Evolutionary conservation across 1,139 yeast species (phyloP).

Genomic region (Debaryomycetaceae sp.): DNA sequence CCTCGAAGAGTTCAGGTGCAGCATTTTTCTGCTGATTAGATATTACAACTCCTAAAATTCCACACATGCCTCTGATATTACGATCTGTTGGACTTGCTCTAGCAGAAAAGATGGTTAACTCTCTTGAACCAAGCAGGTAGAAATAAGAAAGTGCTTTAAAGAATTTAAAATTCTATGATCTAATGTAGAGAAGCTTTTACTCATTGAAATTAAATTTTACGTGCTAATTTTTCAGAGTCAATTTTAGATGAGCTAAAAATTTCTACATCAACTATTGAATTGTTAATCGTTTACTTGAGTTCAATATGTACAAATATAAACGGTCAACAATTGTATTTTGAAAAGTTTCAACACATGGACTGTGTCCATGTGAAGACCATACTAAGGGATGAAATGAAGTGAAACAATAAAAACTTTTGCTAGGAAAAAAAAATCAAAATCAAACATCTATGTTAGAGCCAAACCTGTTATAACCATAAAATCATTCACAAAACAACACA

Average conservation of each 20-base stretch:
- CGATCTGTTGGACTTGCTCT: too few relatives aligned
- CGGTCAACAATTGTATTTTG: not conserved
- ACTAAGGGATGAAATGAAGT: not conserved
- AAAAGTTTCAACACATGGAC: not conserved
- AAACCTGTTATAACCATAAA: not conserved
- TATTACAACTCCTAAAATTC: conserved; percentile 82
- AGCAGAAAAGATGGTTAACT: not conserved
- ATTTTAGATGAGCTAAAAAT: conserved; percentile 1
- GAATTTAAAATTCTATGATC: not conserved
- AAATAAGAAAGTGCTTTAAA: not conserved
- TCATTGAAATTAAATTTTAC: not conserved
- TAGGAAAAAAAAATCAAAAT: not conserved
- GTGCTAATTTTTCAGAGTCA: conserved; percentile 3
- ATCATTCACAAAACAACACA: not conserved
- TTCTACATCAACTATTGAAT: not conserved
- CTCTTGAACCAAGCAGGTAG: not conserved
- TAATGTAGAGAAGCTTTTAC: not conserved
- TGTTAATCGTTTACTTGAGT: not conserved
- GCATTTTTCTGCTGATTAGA: conserved; percentile 73
- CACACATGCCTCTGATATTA: conserved; percentile 63
- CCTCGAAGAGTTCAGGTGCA: conserved; percentile 89
- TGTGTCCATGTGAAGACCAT: not conserved
- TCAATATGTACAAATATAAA: not conserved
- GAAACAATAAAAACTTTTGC: too few relatives aligned
- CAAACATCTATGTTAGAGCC: not conserved